These are phyloP conservation scores for Apiotrichum siamense DNA, from an alignment of 1,284 basidiomycete species.

Conservation along the genomic window DNA sequence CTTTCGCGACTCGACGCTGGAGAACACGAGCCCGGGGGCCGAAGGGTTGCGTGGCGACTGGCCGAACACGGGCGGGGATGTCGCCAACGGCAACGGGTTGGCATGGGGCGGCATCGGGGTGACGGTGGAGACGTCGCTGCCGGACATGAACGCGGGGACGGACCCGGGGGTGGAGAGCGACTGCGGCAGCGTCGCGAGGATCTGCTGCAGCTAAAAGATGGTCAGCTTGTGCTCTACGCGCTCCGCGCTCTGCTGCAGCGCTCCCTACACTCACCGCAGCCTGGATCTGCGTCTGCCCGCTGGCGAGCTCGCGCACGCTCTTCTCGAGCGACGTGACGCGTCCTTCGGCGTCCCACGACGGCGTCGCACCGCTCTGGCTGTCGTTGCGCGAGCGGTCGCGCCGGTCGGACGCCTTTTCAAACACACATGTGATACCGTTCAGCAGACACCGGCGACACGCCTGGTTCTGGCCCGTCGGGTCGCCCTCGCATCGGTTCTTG, in stretches of 20 bases:
- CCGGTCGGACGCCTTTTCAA: constrained; percentile 65
- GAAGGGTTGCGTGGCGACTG: background rate
- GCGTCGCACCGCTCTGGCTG: constrained; percentile 53
- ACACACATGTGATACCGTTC: constrained; percentile 75
- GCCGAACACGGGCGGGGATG: constrained; percentile 25
- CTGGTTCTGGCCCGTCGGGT: constrained; percentile 47
- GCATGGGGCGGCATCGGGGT: constrained; percentile 30
- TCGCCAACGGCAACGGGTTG: constrained; percentile 31
- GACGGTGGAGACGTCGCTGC: constrained; percentile 11
- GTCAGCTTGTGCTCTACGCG: background rate
- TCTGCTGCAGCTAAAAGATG: constrained; percentile 35
- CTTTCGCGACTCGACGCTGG: background rate
- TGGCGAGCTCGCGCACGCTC: constrained; percentile 35
- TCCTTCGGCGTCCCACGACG: constrained; percentile 52
- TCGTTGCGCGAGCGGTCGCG: constrained; percentile 35
- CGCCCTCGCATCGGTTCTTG: constrained; percentile 88
- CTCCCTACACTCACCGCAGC: constrained; percentile 31
- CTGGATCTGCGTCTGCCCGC: constrained; percentile 44
- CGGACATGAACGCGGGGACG: constrained; percentile 16
- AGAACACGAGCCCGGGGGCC: background rate
- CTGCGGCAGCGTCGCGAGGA: constrained; percentile 35
- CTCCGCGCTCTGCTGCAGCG: too few relatives aligned
- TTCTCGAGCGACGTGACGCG: constrained; percentile 38
- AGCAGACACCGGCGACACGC: constrained; percentile 72
- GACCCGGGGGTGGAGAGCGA: constrained; percentile 18